Evolutionary conservation across 805 yeast genomes (phyloP).

Genomic region (Suhomyces faveliae): DNA sequence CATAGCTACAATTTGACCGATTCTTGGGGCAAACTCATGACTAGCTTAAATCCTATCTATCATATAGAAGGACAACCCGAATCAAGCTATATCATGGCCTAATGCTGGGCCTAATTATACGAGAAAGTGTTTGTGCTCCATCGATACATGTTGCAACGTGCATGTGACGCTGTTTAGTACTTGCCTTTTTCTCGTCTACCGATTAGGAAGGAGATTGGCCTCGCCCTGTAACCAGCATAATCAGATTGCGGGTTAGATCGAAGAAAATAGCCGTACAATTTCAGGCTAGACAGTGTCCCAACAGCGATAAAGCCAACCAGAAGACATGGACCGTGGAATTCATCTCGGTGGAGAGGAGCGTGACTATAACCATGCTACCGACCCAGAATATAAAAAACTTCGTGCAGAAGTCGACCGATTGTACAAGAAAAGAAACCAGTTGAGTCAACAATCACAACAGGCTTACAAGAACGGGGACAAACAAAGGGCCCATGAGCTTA

Average conservation of each 20-base stretch:
- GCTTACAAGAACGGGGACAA: conserved; percentile 79
- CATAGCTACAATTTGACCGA: too few species aligned
- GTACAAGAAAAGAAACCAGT: conserved; percentile 51
- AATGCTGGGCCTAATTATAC: too few species aligned
- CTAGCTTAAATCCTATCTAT: too few species aligned
- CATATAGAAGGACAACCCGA: too few species aligned
- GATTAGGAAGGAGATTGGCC: background rate
- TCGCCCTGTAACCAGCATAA: background rate
- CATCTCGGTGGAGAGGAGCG: conserved; percentile 26
- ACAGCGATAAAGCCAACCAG: background rate
- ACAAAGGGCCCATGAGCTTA: conserved; percentile 66
- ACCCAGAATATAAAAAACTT: conserved; percentile 57
- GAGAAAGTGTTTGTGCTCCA: too few species aligned
- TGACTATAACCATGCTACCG: conserved; percentile 76
- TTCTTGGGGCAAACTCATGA: too few species aligned
- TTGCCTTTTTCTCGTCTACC: background rate
- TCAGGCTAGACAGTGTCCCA: background rate
- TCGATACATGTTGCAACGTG: background rate
- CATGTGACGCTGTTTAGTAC: background rate
- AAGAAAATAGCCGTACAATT: background rate
- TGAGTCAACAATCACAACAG: conserved; percentile 66
- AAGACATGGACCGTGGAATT: conserved; percentile 24
- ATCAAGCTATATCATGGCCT: too few species aligned
- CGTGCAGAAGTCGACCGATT: conserved; percentile 71
- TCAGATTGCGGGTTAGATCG: background rate